Evolutionary conservation across 345 rosid species (phyloP).

Genomic region (Ailanthus altissimus): DNA sequence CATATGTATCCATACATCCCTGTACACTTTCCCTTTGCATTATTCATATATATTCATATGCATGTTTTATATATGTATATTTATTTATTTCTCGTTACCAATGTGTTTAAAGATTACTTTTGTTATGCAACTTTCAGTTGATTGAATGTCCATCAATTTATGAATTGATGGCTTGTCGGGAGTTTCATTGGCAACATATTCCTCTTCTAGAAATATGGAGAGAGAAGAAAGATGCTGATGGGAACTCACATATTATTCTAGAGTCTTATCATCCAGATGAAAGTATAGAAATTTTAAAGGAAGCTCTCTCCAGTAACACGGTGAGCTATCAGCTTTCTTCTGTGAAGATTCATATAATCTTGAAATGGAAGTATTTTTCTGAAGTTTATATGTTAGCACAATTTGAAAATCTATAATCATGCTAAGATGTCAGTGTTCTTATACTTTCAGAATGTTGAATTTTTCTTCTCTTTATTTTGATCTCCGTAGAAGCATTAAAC

Average conservation of each 20-base stretch:
- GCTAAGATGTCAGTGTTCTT: not conserved
- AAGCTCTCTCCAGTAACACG: conserved; percentile 68
- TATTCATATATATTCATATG: not conserved
- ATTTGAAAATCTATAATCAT: conserved; percentile 2
- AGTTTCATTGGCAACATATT: conserved; percentile 49
- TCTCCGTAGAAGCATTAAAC: not conserved
- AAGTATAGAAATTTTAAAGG: conserved; percentile 55
- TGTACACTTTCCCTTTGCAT: not conserved
- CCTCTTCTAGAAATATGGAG: conserved; percentile 59
- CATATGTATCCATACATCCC: not conserved
- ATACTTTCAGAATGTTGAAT: not conserved
- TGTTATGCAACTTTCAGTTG: conserved; percentile 43
- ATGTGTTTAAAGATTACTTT: no score
- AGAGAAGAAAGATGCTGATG: conserved; percentile 38
- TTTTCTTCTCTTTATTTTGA: not conserved
- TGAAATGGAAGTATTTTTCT: not conserved
- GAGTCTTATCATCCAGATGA: conserved; percentile 68
- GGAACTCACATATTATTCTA: conserved; percentile 48
- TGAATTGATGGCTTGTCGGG: conserved; percentile 54
- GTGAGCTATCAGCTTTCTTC: conserved; percentile 45
- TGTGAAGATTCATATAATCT: conserved; percentile 6
- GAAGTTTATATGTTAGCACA: not conserved
- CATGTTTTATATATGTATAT: not conserved
- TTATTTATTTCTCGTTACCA: not conserved
- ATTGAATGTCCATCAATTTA: conserved; percentile 67